Base-by-base conservation (phyloP, 2,329 filamentous ascomycete genomes). In the Colletotrichum cordylinicola region DNA sequence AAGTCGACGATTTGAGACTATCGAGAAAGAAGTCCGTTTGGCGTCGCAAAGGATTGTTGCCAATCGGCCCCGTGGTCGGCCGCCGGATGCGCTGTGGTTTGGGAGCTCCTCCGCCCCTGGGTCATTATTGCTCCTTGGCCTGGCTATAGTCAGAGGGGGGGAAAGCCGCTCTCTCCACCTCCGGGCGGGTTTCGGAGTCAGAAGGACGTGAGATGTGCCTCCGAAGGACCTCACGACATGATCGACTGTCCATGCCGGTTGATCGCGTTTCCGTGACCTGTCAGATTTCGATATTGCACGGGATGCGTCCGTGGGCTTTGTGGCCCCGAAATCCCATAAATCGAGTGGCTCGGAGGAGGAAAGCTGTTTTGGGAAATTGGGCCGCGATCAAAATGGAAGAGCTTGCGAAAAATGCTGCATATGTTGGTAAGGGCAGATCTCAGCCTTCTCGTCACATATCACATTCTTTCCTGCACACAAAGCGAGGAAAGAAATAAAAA, bases 331-430 rank as follows among this genome's bases (percentile, higher is more conserved):
- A 58, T 24, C 21, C 61, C 55, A 61, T 69, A 48, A 10, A 31
- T 66, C 52, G 56, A 75, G 64, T 78, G 58, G 67, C 39, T 70
- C 71, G 71, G 71, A 33, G 75, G 31, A 75, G 39, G 8, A 43
- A 8, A 56, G 18, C 75, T 64, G 55, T 12, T 71, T 77, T 67
- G 56, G 76, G 76, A 58, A 61, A 35, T 27, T 64, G n/a, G 29
- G 66, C 76, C 76, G 76, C 52, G 70, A 77, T 64, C 39, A 61
- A 78, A 65, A 67, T 15, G 75, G 77, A 71, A 78, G 77, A 70
- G 75, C 65, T 78, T 78, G 77, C 77, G 77, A 77, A 66, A 60
- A 24, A 8, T 37, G 56, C 67, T 70, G 67, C 67, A 70, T 67
- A 56, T 43, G 60, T 48, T 69, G 52, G 39, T 60, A 27, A 61